A percentile compares a stretch with the other conserved stretches of the same genome.
Evolutionary conservation across 2,329 filamentous ascomycete genomes (phyloP).

Genomic region (Trichoderma sp.): DNA sequence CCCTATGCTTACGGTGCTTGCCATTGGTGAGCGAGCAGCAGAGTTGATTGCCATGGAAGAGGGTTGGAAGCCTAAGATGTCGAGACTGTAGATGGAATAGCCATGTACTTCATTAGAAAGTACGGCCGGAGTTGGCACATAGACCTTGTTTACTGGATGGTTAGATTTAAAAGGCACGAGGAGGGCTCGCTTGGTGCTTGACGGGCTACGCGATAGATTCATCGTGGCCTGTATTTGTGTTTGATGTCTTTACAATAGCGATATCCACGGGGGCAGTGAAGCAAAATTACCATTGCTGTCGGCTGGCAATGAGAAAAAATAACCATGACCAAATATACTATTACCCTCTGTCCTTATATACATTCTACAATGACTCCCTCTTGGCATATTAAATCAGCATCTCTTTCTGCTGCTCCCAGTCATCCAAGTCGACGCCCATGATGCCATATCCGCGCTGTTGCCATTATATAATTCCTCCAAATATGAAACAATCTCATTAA

Average conservation of each 20-base stretch:
- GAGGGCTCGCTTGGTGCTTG: background rate
- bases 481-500: conserved; percentile 26
- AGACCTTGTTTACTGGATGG: background rate
- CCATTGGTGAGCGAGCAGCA: conserved; percentile 77
- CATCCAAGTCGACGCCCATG: background rate
- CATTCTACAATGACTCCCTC: background rate
- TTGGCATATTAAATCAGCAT: background rate
- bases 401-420: background rate
- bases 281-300: background rate
- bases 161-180: background rate
- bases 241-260: background rate
- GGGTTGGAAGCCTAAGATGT: conserved; percentile 41
- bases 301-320: background rate
- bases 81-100: conserved; percentile 30
- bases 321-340: background rate
- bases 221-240: background rate
- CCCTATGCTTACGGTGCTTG: conserved; percentile 85
- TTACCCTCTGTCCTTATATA: background rate
- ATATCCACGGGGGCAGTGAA: background rate
- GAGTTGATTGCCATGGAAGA: conserved; percentile 74
- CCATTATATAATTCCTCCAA: conserved; percentile 19
- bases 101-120: background rate
- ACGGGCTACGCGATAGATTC: background rate
- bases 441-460: background rate
- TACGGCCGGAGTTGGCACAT: background rate